These are phyloP conservation scores for Pseudogymnoascus sp. DNA, from an alignment of 2,329 filamentous ascomycete species.

Conservation along the genomic window DNA sequence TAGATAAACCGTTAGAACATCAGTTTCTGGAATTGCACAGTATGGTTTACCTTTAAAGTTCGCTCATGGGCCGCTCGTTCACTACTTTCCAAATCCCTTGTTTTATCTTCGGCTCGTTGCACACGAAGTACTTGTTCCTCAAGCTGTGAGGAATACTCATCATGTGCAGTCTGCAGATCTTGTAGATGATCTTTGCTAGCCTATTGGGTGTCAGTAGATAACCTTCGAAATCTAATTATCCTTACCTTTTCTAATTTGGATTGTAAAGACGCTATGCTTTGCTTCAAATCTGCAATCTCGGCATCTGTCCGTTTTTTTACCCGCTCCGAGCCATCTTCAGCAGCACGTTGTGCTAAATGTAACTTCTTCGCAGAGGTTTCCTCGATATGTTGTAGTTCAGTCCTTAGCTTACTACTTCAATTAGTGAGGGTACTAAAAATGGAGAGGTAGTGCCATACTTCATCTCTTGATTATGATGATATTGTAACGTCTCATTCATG, in stretches of 20 bases:
- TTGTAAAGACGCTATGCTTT: constrained; percentile 52
- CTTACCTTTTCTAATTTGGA: constrained; percentile 52
- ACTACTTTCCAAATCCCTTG: constrained; percentile 30
- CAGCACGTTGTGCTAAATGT: constrained; percentile 31
- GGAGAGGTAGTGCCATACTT: constrained; percentile 32
- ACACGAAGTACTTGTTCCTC: constrained; percentile 21
- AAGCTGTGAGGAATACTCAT: constrained; percentile 39
- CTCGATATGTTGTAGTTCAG: constrained; percentile 29
- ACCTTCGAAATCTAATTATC: neutral
- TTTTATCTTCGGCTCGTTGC: constrained; percentile 34
- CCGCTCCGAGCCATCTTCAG: constrained; percentile 42
- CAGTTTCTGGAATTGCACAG: neutral
- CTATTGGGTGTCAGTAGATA: constrained; percentile 30
- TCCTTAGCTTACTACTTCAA: constrained; percentile 21
- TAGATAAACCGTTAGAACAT: constrained; percentile 11
- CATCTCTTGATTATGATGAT: constrained; percentile 59
- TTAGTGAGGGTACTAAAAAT: neutral
- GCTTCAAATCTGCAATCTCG: constrained; percentile 54
- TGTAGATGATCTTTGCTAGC: constrained; percentile 51
- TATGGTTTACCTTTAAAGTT: constrained; percentile 20
- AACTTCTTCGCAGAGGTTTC: constrained; percentile 29
- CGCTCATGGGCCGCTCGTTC: constrained; percentile 28
- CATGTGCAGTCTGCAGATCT: constrained; percentile 49
- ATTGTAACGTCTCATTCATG: constrained; percentile 61
- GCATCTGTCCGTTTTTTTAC: constrained; percentile 44